These are phyloP conservation scores for Yamadazyma triangularis DNA, from an alignment of 1,139 yeast species.

Conservation along the genomic window DNA sequence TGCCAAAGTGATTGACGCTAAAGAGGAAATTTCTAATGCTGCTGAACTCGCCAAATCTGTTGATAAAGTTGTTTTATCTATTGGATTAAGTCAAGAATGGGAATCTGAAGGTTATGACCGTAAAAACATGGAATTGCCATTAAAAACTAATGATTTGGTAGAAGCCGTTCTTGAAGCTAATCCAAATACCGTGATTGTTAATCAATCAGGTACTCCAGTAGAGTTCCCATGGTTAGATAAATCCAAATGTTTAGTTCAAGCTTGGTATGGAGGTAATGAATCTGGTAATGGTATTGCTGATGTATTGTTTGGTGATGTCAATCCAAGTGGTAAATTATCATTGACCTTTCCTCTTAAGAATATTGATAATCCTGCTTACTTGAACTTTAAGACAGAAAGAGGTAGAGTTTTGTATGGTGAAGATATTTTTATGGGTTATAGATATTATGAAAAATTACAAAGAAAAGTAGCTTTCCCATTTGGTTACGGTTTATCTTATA, in stretches of 20 bases:
- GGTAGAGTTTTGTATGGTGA: slow-evolving; percentile 52
- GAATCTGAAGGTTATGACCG: slow-evolving; percentile 31
- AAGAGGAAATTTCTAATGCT: slow-evolving; percentile 17
- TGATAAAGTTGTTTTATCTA: slow-evolving; percentile 36
- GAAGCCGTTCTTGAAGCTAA: slow-evolving; percentile 41
- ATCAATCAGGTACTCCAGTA: slow-evolving; percentile 61
- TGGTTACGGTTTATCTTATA: slow-evolving; percentile 59
- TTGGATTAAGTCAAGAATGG: slow-evolving; percentile 31
- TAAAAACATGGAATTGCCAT: slow-evolving; percentile 34
- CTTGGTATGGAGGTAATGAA: slow-evolving; percentile 32
- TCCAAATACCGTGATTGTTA: slow-evolving; percentile 47
- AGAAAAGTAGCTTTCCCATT: slow-evolving; percentile 49
- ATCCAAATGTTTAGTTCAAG: slow-evolving; percentile 47
- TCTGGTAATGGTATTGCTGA: slow-evolving; percentile 19
- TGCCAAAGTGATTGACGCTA: slow-evolving; percentile 14
- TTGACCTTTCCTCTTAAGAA: slow-evolving; percentile 40
- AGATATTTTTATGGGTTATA: slow-evolving; percentile 56
- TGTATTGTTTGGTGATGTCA: slow-evolving; percentile 18
- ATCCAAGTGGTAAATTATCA: slow-evolving; percentile 24
- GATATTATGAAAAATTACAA: slow-evolving; percentile 49
- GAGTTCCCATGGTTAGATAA: slow-evolving; percentile 49
- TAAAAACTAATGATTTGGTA: slow-evolving; percentile 41
- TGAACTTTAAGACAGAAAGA: slow-evolving; percentile 27
- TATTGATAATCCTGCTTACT: slow-evolving; percentile 39
- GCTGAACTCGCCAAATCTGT: slow-evolving; percentile 21